Base-by-base conservation (phyloP, 345 rosid species). In the Pistacia vera region DNA sequence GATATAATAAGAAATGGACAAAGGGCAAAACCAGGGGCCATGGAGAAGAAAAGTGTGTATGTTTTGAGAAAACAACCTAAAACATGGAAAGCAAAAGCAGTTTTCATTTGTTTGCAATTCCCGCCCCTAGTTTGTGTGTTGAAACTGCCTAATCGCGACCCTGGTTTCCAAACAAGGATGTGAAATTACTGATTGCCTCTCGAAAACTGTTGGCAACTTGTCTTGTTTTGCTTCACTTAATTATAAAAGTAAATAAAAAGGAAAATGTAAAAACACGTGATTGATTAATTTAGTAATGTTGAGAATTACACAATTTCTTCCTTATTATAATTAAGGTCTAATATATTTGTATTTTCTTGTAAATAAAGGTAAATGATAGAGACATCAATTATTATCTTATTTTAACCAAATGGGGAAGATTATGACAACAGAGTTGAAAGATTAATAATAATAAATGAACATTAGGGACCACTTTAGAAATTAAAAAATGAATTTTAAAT, bases 21-120 rank as follows among this genome's bases (percentile, higher is more conserved):
- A 28, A 28, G 18, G 64, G 84, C 72, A 87, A 90, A 90, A 90
- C 91, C 84, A 83, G 87, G 92, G 94, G 92, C 92, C 72, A 71
- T 62, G 25, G 8, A 51, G 61, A 72, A 52, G 58, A 35, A 12
- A 64, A 63, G 58, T 35, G 9, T 49, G n/a, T 49, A 10, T 63
- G 14, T 56, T 60, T 69, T 36, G 33, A 38, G 17, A 69, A 6
- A 25, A 68, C 48, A 74, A 20, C 25, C 41, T 51, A 41, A 4
- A 71, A 13, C 18, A 14, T 16, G 62, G 22, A 64, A 65, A 70
- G 77, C 54, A 63, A 30, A 72, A 59, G 66, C 56, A 22, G 65
- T 57, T 38, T n/a, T 44, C 16, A 11, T 7, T 11, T 28, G 30
- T 13, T 46, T 20, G 70, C 35, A 49, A 48, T 77, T 84, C 66